Evolutionary conservation across 306 rosid genomes (phyloP).

Genomic region (Crotalaria pallida): DNA sequence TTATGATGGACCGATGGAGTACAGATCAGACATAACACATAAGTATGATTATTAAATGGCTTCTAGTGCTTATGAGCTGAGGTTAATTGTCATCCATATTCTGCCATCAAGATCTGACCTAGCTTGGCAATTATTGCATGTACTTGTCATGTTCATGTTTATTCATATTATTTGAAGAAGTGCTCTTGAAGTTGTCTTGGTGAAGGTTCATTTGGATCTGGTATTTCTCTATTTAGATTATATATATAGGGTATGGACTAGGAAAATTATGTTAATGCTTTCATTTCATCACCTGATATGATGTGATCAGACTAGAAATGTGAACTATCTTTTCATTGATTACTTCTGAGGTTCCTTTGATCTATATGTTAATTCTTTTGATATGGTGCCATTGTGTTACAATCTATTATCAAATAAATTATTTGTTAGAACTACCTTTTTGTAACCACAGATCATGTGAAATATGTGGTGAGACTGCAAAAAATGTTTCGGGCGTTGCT

Average conservation of each 20-base stretch:
- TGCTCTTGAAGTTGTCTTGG: slow-evolving; percentile 9
- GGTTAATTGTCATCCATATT: slow-evolving; percentile 1
- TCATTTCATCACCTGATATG: neutral
- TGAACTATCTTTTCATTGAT: neutral
- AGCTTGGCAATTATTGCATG: slow-evolving; percentile 2
- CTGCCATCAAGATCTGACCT: neutral
- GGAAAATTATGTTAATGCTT: neutral
- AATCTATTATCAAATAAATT: slow-evolving; percentile 2
- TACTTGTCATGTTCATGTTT: neutral
- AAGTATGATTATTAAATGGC: slow-evolving; percentile 3
- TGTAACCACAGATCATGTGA: slow-evolving; percentile 62
- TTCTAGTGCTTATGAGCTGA: neutral
- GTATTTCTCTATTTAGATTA: neutral
- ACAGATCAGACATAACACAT: neutral
- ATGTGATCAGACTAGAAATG: neutral
- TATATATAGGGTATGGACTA: neutral
- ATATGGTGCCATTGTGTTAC: neutral
- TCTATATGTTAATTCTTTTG: neutral
- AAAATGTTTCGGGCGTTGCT: slow-evolving; percentile 47
- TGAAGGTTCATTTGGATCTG: slow-evolving; percentile 4
- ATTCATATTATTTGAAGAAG: neutral
- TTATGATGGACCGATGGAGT: neutral
- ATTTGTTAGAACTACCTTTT: slow-evolving; percentile 1
- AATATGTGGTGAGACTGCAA: slow-evolving; percentile 79
- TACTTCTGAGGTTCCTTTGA: neutral